Evolutionary conservation across 75 land plant genomes (phyloP), one percentile per base, ranked within the genome.

Genomic region (Adiantum capillusveneris): DNA sequence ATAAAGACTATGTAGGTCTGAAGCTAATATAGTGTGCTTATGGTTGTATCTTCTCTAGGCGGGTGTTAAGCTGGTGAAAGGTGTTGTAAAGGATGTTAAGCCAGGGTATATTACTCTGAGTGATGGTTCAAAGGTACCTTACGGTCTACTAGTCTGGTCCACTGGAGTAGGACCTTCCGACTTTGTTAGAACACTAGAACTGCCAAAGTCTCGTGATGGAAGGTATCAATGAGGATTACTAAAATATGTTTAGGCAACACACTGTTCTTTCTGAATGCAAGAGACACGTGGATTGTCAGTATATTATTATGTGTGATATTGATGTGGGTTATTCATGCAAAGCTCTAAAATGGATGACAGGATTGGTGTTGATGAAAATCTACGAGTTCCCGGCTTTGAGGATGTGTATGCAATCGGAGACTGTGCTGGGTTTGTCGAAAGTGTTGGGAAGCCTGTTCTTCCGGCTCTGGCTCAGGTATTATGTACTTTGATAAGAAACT

Each of bases 111-210:
- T 88, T 43, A 58, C 81, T 42, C 84, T 94, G 22, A 78, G 53
- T 60, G 86, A 94, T 79, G 98, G 84, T 13, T 66, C 93, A 31
- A 83, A 83, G 44, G 82, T 94, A 68, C 90, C 96, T 34, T 88
- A 94, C 69, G 95, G 98, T 19, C 62, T 94, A 26, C 78, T 94
- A 53, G 87, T 94, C n/a, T 94, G 98, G 98, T 94, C 98, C 48
- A 94, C 98, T 25, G 98, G 98, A 21, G 98, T 94, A 69, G 98
- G 98, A 16, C 83, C 96, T 14, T 94, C 98, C 18, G 36, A 75
- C 31, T 86, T 94, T 66, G 72, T 84, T 27, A 72, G 70, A 18
- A 62, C 77, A 25, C 41, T 94, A 20, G 63, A 58, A 26, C 53
- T 95, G 53, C 81, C 87, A 22, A 95, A 84, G 34, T 72, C 96